Evolutionary conservation across 1,284 basidiomycete species (phyloP), one percentile per base, ranked within the genome.

Genomic region (Neonothopanus nambi): DNA sequence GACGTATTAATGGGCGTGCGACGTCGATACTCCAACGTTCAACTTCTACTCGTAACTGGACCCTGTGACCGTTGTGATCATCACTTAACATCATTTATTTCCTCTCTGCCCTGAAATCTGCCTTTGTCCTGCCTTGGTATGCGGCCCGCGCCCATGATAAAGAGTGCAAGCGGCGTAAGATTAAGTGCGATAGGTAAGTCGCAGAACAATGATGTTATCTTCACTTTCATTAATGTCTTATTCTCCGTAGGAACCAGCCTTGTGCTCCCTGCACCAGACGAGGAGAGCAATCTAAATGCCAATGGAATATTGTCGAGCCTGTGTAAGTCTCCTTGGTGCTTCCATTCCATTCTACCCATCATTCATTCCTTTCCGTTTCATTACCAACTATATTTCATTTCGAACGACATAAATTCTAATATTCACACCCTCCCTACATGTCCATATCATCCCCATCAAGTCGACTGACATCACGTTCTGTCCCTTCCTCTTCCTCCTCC

Each of bases 111-210:
- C 21, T 42, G n/a, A 18, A 17, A 28, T 48, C 20, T 41, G 17
- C n/a, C 44, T 26, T 15, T 39, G 13, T 42, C 15, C 37, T 15
- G 12, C 15, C 17, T 33, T 39, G 38, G 18, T 30, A 28, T 43
- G 9, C n/a, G n/a, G n/a, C 26, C 35, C 18, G 26, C 24, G 26
- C 49, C n/a, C 33, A 43, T 39, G 18, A 39, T 36, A 8, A 40
- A 63, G 60, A 63, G 54, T 63, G 62, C 47, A 63, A 63, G 41
- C 51, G 61, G 18, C 59, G 62, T 21, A 63, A 63, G 44, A 63
- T 63, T 23, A 60, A 58, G 24, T 63, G 62, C 49, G 62, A 63
- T 49, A 59, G 62, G 59, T 59, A 21, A 46, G 55, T 51, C 33
- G n/a, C 44, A 13, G 13, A 51, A 13, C 11, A 28, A 46, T 20